Evolutionary conservation across 306 rosid species (phyloP), one percentile per base, ranked within the genome.

Genomic region (Acmispon strigosus): DNA sequence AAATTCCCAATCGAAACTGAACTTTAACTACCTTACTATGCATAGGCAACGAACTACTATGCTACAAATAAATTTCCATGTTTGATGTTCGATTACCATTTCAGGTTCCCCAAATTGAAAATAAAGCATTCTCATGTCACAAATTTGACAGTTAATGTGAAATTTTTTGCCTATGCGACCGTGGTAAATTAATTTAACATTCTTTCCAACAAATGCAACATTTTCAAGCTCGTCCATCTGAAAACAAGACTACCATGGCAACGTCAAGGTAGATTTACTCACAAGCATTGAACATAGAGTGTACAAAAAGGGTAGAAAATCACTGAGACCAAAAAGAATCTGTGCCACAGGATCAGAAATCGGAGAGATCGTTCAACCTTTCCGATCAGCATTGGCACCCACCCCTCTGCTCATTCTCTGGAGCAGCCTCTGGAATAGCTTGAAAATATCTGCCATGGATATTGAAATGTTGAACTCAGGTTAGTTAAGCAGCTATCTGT

Each of bases 341-440:
- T 70, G 50, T 42, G 32, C 47, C 64, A 72, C 52, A 29, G 59
- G 59, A 41, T 36, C 15, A 44, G 45, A 29, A 65, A 63, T 77
- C 49, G 10, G 55, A n/a, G 36, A 4, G 54, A 74, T 72, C 77
- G 44, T 63, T 10, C 20, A 32, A 11, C 16, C 2, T 52, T 61
- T 45, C 70, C 42, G 24, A 60, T 89, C 84, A 92, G 83, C 98
- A 92, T 29, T 92, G 88, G 24, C 98, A 92, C n/a, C 98, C 96
- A 41, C 96, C 81, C n/a, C 90, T 74, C 64, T 86, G 98, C 81
- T 87, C 94, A 3, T 83, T 70, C 80, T 86, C 96, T 11, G 86
- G 67, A 65, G 72, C 89, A n/a, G 82, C 83, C 69, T 92, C 96
- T 3, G 96, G 92, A 61, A 90, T 76, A 43, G 96, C 92, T 76